Evolutionary conservation across 108 stramenopile species (phyloP).

Genomic region (Nitzschia sp.): DNA sequence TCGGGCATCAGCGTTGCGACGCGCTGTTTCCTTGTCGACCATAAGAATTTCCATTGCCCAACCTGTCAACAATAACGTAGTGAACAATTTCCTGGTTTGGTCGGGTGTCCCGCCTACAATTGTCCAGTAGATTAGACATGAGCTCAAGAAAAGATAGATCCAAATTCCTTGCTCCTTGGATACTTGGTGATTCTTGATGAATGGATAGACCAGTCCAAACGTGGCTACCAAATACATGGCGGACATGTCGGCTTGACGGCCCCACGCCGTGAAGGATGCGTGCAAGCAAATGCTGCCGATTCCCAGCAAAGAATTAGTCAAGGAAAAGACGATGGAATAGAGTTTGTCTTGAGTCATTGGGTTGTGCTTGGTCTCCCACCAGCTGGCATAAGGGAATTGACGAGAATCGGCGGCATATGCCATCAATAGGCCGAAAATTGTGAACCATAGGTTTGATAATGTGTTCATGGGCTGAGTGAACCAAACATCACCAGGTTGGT

Average conservation of each 20-base stretch:
- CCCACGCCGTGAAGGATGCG: slow-evolving; percentile 22
- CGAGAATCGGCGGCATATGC: slow-evolving; percentile 9
- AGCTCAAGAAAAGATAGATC: neutral
- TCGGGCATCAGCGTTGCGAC: slow-evolving; percentile 3
- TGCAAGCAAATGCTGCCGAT: slow-evolving; percentile 17
- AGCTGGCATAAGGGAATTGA: neutral
- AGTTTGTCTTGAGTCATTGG: slow-evolving; percentile 6
- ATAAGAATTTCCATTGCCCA: slow-evolving; percentile 5
- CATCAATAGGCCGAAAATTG: slow-evolving; percentile 7
- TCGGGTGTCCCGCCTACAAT: neutral
- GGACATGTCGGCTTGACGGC: slow-evolving; percentile 13
- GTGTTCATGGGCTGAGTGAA: slow-evolving; percentile 24
- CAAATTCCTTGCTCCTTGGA: slow-evolving; percentile 2
- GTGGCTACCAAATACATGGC: slow-evolving; percentile 14
- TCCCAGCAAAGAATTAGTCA: slow-evolving; percentile 9
- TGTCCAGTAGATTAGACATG: slow-evolving; percentile 7
- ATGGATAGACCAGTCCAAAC: slow-evolving; percentile 7
- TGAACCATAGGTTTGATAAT: slow-evolving; percentile 11
- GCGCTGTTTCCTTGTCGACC: slow-evolving; percentile 6
- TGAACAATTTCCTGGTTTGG: slow-evolving; percentile 11
- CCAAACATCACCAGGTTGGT: slow-evolving; percentile 28
- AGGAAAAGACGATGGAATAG: neutral
- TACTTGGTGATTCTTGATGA: slow-evolving; percentile 9
- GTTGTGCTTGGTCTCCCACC: slow-evolving; percentile 11
- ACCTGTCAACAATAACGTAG: neutral